These are phyloP conservation scores for Alternaria incomplexa DNA, from an alignment of 2,329 filamentous ascomycete species.

Conservation along the genomic window DNA sequence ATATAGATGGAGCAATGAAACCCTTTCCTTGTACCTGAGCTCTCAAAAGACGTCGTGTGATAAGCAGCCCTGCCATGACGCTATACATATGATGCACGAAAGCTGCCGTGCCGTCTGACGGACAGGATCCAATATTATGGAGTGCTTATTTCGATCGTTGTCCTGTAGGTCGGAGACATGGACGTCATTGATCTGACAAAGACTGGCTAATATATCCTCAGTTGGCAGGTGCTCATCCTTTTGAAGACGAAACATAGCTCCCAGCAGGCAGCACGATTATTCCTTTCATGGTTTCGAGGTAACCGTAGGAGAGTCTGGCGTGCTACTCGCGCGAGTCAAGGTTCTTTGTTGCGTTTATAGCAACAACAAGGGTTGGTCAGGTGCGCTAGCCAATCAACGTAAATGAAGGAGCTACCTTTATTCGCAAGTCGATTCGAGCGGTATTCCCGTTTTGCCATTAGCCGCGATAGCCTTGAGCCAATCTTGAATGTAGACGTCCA, in stretches of 20 bases:
- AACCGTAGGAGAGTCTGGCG: background rate
- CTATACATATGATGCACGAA: background rate
- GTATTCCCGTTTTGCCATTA: background rate
- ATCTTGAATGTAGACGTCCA: background rate
- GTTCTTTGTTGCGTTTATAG: conserved; percentile 1
- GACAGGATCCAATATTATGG: background rate
- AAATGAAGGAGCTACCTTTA: background rate
- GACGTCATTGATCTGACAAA: background rate
- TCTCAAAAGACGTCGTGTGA: background rate
- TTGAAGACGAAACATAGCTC: background rate
- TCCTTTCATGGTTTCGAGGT: background rate
- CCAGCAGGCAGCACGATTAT: background rate
- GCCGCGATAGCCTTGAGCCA: background rate
- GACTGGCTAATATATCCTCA: background rate
- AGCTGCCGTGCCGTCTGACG: background rate
- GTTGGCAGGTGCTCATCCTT: background rate
- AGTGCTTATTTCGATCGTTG: background rate
- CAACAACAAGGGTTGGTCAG: background rate
- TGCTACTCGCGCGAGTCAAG: background rate
- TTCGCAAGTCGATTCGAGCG: background rate
- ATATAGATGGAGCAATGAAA: background rate
- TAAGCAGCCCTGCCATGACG: background rate
- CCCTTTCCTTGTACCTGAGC: background rate
- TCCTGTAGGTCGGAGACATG: background rate
- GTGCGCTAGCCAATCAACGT: background rate